phyloP scores from a whole-genome alignment of 805 yeast genomes.

The Ogataea naganishii region DNA sequence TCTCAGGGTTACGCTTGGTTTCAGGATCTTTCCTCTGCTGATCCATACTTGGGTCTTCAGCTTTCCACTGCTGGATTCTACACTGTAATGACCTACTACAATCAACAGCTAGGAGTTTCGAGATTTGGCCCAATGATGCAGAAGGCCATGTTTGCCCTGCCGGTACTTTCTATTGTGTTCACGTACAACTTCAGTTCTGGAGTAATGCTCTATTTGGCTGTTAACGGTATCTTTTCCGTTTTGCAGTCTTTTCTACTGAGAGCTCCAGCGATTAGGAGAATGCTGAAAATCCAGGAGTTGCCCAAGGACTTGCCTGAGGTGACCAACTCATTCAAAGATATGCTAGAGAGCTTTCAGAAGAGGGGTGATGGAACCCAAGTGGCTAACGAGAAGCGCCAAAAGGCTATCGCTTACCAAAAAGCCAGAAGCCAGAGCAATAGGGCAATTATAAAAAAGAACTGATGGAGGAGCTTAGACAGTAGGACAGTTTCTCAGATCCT shows the following conservation, averaged over 20 bases:
- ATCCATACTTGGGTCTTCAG: slow-evolving; percentile 88
- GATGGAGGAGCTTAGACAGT: slow-evolving; percentile 1
- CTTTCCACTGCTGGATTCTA: slow-evolving; percentile 71
- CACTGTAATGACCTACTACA: slow-evolving; percentile 65
- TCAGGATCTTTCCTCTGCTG: slow-evolving; percentile 67
- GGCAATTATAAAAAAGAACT: slow-evolving; percentile 21
- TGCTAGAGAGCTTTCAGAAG: slow-evolving; percentile 22
- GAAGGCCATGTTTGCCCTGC: slow-evolving; percentile 62
- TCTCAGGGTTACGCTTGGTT: slow-evolving; percentile 84
- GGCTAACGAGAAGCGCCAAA: slow-evolving; percentile 16
- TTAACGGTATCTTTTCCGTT: slow-evolving; percentile 69
- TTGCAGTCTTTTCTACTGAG: slow-evolving; percentile 63
- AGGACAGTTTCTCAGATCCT: neutral
- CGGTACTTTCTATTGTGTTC: slow-evolving; percentile 77
- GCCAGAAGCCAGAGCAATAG: slow-evolving; percentile 16
- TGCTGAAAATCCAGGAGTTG: slow-evolving; percentile 47
- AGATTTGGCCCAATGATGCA: slow-evolving; percentile 34
- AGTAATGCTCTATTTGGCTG: slow-evolving; percentile 76
- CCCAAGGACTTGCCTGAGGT: slow-evolving; percentile 22
- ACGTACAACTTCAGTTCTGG: slow-evolving; percentile 84
- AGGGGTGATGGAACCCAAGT: slow-evolving; percentile 17
- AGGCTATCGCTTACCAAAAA: slow-evolving; percentile 20
- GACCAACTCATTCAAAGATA: slow-evolving; percentile 12
- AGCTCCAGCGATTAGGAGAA: slow-evolving; percentile 46
- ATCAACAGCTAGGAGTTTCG: slow-evolving; percentile 83